Percentiles rank a stretch among this genome's conserved stretches.
phyloP scores from a whole-genome alignment of 805 yeast genomes.

The Wickerhamomyces ciferrii region DNA sequence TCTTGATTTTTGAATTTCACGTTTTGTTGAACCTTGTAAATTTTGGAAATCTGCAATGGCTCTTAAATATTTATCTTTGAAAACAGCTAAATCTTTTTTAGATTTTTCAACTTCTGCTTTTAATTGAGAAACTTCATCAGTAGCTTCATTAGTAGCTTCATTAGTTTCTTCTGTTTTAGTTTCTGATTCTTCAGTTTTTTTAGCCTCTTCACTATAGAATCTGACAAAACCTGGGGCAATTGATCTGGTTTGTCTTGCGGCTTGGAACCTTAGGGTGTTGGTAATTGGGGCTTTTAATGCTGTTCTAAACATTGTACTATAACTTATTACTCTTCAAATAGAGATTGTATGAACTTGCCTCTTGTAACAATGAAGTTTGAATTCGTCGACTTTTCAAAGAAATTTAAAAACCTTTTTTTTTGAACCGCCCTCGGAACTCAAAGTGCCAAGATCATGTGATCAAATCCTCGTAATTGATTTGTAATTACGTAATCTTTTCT shows the following conservation, averaged over 20 bases:
- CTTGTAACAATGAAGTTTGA: too few relatives aligned
- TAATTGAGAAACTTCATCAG: constrained; percentile 14
- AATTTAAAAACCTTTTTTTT: too few relatives aligned
- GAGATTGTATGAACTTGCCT: too few relatives aligned
- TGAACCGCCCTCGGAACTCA: too few relatives aligned
- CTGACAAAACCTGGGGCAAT: constrained; percentile 7
- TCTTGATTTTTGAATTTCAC: constrained; percentile 24
- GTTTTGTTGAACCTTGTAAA: constrained; percentile 23
- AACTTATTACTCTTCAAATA: too few relatives aligned
- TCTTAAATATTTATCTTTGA: constrained; percentile 21
- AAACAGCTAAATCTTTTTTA: constrained; percentile 21
- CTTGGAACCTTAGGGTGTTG: constrained; percentile 4
- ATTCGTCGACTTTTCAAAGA: too few relatives aligned
- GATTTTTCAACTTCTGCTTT: constrained; percentile 15
- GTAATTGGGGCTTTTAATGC: constrained; percentile 10
- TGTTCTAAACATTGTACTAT: constrained; percentile 18
- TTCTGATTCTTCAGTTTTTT: constrained; percentile 14
- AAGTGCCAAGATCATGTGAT: too few relatives aligned
- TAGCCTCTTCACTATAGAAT: constrained; percentile 23
- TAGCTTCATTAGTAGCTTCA: constrained; percentile 14
- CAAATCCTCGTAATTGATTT: too few relatives aligned
- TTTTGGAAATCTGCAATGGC: constrained; percentile 25
- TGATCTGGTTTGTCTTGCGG: constrained; percentile 1
- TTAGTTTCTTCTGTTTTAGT: constrained; percentile 10
- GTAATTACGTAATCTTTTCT: too few relatives aligned